Conservation (phyloP, 2,329 filamentous ascomycete species). For the Beauveria australis region DNA sequence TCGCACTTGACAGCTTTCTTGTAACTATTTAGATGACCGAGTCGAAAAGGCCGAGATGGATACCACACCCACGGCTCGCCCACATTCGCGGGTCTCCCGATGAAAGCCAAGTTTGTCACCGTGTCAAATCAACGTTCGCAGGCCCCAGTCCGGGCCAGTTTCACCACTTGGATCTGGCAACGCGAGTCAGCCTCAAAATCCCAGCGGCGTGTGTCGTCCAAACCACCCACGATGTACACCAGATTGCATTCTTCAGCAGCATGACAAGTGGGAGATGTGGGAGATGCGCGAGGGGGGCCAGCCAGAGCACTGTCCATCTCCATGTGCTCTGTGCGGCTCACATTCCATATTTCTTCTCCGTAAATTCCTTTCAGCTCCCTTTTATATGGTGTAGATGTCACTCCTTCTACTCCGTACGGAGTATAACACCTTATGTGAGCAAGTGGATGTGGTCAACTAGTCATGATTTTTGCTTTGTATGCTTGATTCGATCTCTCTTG, state of each 20-base stretch:
- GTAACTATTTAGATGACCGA: neutral
- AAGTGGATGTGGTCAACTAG: neutral
- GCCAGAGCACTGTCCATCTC: constrained; percentile 1
- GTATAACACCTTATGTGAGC: neutral
- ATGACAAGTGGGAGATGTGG: neutral
- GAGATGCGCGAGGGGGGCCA: neutral
- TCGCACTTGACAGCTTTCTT: neutral
- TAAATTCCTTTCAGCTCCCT: neutral
- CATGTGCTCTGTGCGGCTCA: constrained; percentile 1
- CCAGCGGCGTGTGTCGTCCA: neutral
- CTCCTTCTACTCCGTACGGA: neutral
- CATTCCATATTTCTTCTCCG: neutral
- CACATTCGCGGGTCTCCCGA: constrained; percentile 11
- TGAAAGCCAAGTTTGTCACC: neutral
- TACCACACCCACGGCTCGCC: constrained; percentile 6
- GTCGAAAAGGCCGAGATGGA: neutral
- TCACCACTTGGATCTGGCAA: constrained; percentile 2
- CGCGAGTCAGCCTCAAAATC: constrained; percentile 4
- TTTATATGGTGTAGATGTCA: neutral
- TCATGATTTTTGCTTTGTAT: no score
- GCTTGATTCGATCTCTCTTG: no score
- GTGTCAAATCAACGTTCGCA: neutral
- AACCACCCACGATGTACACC: neutral
- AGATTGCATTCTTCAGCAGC: neutral
- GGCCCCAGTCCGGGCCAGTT: neutral